These are phyloP conservation scores for Wickerhamiella siamensis DNA, from an alignment of 805 yeast genomes.

Conservation along the genomic window DNA sequence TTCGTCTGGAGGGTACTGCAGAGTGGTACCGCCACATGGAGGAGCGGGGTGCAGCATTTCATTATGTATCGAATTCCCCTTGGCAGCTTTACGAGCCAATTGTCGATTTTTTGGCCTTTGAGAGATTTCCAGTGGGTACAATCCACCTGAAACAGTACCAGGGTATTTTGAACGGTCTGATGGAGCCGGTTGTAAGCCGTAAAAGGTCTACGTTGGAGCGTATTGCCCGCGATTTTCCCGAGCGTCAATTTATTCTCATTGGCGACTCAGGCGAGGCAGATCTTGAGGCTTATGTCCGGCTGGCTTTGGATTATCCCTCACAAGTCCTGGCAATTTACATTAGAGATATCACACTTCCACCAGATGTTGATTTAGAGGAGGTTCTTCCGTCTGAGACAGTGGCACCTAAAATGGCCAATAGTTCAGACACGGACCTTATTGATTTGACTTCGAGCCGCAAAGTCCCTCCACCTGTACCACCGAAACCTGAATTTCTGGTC, in stretches of 20 bases:
- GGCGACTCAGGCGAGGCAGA: constrained; percentile 97
- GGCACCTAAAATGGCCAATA: constrained; percentile 24
- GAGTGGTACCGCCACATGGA: constrained; percentile 51
- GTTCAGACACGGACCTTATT: constrained; percentile 18
- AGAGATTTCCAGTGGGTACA: constrained; percentile 62
- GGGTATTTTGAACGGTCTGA: constrained; percentile 66
- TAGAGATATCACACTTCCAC: constrained; percentile 43
- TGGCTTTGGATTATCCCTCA: constrained; percentile 47
- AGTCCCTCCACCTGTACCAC: constrained; percentile 21
- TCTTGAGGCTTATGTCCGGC: constrained; percentile 71
- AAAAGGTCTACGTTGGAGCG: constrained; percentile 52
- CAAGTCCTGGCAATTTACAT: constrained; percentile 65
- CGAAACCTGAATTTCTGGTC: constrained; percentile 19
- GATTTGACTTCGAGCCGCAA: constrained; percentile 13
- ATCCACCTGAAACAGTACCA: constrained; percentile 75
- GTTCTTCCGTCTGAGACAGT: not conserved
- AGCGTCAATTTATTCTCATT: constrained; percentile 62
- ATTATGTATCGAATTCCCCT: constrained; percentile 92
- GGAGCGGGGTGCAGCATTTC: constrained; percentile 44
- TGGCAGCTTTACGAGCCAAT: constrained; percentile 67
- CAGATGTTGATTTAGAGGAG: constrained; percentile 17
- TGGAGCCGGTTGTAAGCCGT: constrained; percentile 77
- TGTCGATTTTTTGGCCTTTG: constrained; percentile 38
- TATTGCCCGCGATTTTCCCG: constrained; percentile 58
- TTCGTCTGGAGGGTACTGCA: constrained; percentile 62